Conservation (phyloP, 2,329 filamentous ascomycete genomes). For the Exophiala phaeomuriformis region DNA sequence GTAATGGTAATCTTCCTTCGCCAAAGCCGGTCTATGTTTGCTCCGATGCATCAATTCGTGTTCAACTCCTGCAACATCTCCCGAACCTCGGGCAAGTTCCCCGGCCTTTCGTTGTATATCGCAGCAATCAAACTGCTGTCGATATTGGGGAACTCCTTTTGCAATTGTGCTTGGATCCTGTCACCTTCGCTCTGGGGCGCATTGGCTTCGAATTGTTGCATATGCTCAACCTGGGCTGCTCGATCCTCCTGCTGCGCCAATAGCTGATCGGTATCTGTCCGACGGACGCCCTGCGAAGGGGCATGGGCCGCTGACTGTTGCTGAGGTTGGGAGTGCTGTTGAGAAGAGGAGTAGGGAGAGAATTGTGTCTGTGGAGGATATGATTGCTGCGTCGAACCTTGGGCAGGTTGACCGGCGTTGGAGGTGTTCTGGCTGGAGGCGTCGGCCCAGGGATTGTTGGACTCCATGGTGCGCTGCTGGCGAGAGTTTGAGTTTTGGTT, state of each 20-base stretch:
- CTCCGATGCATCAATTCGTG: conserved; percentile 1
- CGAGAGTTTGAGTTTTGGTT: neutral
- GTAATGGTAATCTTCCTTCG: no score
- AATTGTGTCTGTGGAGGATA: conserved; percentile 21
- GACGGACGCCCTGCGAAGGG: conserved; percentile 14
- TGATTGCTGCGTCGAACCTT: conserved; percentile 32
- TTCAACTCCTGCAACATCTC: conserved; percentile 28
- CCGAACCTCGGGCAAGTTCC: conserved; percentile 21
- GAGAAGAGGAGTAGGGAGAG: neutral
- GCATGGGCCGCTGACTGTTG: conserved; percentile 9
- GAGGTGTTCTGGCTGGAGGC: conserved; percentile 14
- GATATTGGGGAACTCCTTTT: conserved; percentile 27
- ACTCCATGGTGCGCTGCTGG: conserved; percentile 11
- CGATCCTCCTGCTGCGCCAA: conserved; percentile 20
- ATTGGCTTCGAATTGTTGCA: conserved; percentile 26
- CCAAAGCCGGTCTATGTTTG: no score
- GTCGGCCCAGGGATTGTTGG: conserved; percentile 22
- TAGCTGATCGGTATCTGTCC: conserved; percentile 23
- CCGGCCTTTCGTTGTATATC: conserved; percentile 24
- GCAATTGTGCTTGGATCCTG: conserved; percentile 22
- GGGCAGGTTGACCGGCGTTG: conserved; percentile 2
- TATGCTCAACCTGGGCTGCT: conserved; percentile 25
- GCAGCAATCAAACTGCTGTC: conserved; percentile 27
- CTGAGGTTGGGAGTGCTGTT: conserved; percentile 11
- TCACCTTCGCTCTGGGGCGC: conserved; percentile 23